A percentile compares a stretch with the other conserved stretches of the same genome.
phyloP scores from a whole-genome alignment of 495 filamentous ascomycete species.

The Cenococcum geophilum region DNA sequence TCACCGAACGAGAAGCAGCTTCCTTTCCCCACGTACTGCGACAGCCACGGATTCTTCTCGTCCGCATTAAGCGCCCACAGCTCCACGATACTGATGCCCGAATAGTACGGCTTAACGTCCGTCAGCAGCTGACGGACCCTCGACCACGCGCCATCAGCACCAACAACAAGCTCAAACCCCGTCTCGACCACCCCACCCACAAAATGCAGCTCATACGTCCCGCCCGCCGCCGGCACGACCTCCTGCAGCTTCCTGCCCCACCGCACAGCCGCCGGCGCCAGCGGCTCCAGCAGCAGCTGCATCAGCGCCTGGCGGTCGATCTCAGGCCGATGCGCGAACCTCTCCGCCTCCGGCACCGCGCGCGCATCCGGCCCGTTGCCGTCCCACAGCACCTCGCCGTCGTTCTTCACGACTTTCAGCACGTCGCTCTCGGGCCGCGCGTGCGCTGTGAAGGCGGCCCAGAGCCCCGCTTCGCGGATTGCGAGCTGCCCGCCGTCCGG shows the following conservation, averaged over 20 bases:
- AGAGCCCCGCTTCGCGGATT: conserved; percentile 46
- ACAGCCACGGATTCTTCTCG: conserved; percentile 29
- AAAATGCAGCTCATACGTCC: conserved; percentile 29
- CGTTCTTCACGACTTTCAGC: conserved; percentile 19
- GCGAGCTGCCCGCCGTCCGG: conserved; percentile 47
- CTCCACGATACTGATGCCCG: conserved; percentile 36
- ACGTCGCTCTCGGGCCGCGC: conserved; percentile 41
- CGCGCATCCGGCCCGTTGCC: not conserved
- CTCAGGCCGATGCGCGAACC: conserved; percentile 1
- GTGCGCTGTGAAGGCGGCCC: conserved; percentile 42
- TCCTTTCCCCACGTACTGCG: conserved; percentile 41
- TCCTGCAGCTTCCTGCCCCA: conserved; percentile 41
- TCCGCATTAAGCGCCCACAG: conserved; percentile 32
- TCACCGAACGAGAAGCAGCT: conserved; percentile 40
- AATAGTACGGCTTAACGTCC: conserved; percentile 45
- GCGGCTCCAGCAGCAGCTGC: conserved; percentile 18
- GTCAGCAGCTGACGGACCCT: conserved; percentile 47
- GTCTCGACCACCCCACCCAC: conserved; percentile 20
- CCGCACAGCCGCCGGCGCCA: conserved; percentile 40
- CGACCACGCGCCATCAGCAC: conserved; percentile 58
- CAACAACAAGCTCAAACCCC: conserved; percentile 51
- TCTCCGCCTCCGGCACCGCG: not conserved
- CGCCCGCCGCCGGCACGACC: conserved; percentile 6
- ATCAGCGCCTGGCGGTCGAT: conserved; percentile 10
- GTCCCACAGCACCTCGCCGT: conserved; percentile 1